phyloP scores from a whole-genome alignment of 345 rosid species.

The Salix caprea region DNA sequence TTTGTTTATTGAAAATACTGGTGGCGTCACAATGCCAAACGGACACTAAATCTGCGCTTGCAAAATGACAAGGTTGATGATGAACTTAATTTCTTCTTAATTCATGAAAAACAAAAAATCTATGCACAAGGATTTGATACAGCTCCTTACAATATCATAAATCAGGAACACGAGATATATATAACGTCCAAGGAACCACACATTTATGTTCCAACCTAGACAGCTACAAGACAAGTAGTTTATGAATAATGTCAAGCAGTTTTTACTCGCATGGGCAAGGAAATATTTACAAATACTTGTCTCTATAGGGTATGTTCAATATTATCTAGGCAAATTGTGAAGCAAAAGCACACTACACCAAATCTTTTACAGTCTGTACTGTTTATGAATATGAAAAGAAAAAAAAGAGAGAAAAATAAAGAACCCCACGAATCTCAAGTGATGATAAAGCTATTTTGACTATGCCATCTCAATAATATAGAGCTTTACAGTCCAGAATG shows the following conservation, averaged over 20 bases:
- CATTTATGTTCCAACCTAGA: constrained; percentile 15
- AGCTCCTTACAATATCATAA: neutral
- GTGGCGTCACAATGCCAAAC: too few species aligned
- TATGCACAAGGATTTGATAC: neutral
- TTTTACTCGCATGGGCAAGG: neutral
- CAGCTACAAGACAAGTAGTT: constrained; percentile 32
- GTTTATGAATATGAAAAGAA: constrained; percentile 18
- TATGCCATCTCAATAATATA: constrained; percentile 33
- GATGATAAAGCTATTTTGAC: constrained; percentile 39
- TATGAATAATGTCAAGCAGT: neutral
- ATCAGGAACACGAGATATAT: neutral
- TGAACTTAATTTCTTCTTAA: neutral
- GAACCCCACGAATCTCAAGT: constrained; percentile 29
- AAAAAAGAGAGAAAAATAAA: constrained; percentile 7
- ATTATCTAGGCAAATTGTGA: neutral
- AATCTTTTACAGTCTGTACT: constrained; percentile 25
- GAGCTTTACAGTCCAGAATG: constrained; percentile 27
- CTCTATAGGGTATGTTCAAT: neutral
- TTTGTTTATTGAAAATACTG: too few species aligned
- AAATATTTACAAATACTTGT: neutral
- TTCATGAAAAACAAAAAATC: constrained; percentile 7
- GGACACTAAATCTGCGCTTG: neutral
- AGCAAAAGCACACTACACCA: constrained; percentile 10
- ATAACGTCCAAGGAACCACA: neutral
- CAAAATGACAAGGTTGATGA: neutral